Evolutionary conservation across 495 filamentous ascomycete species (phyloP).

Genomic region (Margaritispora aquatica): DNA sequence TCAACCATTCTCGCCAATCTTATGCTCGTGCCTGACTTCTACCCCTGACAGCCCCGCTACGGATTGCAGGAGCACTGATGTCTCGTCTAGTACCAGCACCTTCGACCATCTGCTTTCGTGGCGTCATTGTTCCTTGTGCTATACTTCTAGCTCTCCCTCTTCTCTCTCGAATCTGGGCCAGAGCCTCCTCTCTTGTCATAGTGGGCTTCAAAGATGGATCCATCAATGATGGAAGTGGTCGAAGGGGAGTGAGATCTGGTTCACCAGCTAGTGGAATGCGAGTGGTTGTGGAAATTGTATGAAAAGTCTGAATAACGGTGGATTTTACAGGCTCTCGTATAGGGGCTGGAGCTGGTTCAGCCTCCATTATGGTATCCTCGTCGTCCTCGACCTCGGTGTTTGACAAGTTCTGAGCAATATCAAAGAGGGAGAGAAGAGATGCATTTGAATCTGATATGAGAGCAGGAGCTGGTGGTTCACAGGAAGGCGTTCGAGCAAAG

Average conservation of each 20-base stretch:
- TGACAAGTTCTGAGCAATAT: constrained; percentile 35
- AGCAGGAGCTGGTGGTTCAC: constrained; percentile 44
- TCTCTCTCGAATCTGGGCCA: constrained; percentile 47
- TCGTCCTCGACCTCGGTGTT: background rate
- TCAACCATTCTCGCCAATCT: background rate
- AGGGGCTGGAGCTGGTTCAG: background rate
- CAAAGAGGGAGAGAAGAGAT: constrained; percentile 49
- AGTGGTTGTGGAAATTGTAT: constrained; percentile 30
- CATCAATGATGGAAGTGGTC: constrained; percentile 7
- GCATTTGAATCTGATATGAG: constrained; percentile 35
- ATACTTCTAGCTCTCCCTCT: constrained; percentile 41
- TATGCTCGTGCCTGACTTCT: constrained; percentile 12
- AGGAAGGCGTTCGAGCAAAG: constrained; percentile 42
- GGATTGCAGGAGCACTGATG: constrained; percentile 34
- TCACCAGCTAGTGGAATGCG: constrained; percentile 39
- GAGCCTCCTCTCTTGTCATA: constrained; percentile 52
- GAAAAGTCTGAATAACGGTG: constrained; percentile 16
- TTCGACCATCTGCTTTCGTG: constrained; percentile 32
- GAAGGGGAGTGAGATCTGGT: constrained; percentile 11
- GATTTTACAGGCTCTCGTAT: background rate
- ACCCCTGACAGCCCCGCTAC: constrained; percentile 17
- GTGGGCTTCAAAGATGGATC: constrained; percentile 39
- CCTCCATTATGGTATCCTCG: background rate
- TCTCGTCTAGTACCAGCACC: constrained; percentile 29
- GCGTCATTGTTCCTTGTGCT: constrained; percentile 36